Percentiles rank a stretch among this genome's conserved stretches.
These are phyloP conservation scores for Spinellus fusiger DNA, from an alignment of 192 early-diverging fungal genomes.

Conservation along the genomic window DNA sequence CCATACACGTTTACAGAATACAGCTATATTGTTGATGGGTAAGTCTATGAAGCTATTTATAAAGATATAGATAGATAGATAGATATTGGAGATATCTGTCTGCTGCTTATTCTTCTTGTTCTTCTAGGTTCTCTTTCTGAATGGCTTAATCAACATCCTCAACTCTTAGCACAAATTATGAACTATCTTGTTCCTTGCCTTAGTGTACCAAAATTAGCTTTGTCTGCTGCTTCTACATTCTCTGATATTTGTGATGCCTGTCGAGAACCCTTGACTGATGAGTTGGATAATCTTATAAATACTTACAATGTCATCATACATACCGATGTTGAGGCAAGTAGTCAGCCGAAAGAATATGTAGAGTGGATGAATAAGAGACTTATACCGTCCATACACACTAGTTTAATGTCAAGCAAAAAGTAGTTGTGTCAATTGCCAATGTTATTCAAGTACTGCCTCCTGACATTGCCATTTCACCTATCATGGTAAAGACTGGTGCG, in stretches of 20 bases:
- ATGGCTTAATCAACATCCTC: slow-evolving; percentile 60
- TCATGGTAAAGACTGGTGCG: slow-evolving; percentile 27
- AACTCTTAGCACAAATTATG: slow-evolving; percentile 48
- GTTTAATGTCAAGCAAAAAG: slow-evolving; percentile 33
- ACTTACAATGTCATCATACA: slow-evolving; percentile 50
- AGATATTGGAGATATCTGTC: neutral
- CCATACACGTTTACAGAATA: slow-evolving; percentile 37
- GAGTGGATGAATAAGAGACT: neutral
- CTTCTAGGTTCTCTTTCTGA: slow-evolving; percentile 57
- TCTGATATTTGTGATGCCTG: slow-evolving; percentile 68
- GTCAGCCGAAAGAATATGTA: too few relatives aligned
- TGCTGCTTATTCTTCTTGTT: neutral
- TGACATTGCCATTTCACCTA: slow-evolving; percentile 28
- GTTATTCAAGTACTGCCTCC: slow-evolving; percentile 38
- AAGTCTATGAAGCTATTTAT: slow-evolving; percentile 3
- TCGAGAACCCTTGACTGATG: slow-evolving; percentile 53
- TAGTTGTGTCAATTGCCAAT: slow-evolving; percentile 38
- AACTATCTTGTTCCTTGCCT: slow-evolving; percentile 61
- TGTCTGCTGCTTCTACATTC: slow-evolving; percentile 57
- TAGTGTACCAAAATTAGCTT: slow-evolving; percentile 48
- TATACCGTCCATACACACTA: neutral
- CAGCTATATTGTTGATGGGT: slow-evolving; percentile 41
- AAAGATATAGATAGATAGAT: too few relatives aligned
- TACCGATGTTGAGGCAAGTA: slow-evolving; percentile 15
- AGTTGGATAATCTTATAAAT: slow-evolving; percentile 50